These are phyloP conservation scores for Tulasnella sp. DNA, from an alignment of 768 basidiomycete genomes.

Conservation along the genomic window DNA sequence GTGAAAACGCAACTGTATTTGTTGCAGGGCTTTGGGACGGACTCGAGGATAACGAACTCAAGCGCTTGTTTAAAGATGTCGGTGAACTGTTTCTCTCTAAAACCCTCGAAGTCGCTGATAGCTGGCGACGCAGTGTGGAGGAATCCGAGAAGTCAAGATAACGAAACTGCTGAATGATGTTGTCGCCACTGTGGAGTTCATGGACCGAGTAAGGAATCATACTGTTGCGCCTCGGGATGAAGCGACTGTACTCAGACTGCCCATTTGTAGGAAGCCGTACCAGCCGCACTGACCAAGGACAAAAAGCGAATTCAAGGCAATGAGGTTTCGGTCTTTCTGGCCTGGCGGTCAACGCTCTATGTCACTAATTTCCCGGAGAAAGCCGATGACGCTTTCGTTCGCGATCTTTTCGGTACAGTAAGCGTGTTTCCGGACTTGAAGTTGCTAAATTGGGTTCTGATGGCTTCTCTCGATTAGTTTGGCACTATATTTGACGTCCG, in stretches of 20 bases:
- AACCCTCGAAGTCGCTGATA: background rate
- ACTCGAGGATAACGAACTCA: slow-evolving; percentile 55
- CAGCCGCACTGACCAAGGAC: slow-evolving; percentile 84
- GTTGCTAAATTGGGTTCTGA: background rate
- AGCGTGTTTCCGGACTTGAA: background rate
- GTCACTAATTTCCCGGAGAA: slow-evolving; percentile 91
- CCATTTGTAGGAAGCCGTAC: slow-evolving; percentile 54
- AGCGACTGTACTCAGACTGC: background rate
- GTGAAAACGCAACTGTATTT: slow-evolving; percentile 89
- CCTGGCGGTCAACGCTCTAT: slow-evolving; percentile 90
- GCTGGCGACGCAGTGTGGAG: slow-evolving; percentile 55
- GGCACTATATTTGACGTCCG: slow-evolving; percentile 88
- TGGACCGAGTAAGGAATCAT: slow-evolving; percentile 38
- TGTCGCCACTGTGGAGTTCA: slow-evolving; percentile 87
- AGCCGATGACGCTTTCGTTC: slow-evolving; percentile 62
- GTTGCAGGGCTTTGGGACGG: slow-evolving; percentile 55
- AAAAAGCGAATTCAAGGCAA: slow-evolving; percentile 71
- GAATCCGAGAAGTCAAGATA: slow-evolving; percentile 73
- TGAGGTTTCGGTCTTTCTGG: slow-evolving; percentile 77
- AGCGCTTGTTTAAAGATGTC: slow-evolving; percentile 75
- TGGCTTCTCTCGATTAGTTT: slow-evolving; percentile 39
- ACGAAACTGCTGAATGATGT: slow-evolving; percentile 43
- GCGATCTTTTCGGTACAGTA: slow-evolving; percentile 71
- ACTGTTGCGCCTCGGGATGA: background rate
- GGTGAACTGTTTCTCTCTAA: slow-evolving; percentile 21